Base-by-base conservation (phyloP, 2,329 filamentous ascomycete species). In the Leptoxyphium fumago region DNA sequence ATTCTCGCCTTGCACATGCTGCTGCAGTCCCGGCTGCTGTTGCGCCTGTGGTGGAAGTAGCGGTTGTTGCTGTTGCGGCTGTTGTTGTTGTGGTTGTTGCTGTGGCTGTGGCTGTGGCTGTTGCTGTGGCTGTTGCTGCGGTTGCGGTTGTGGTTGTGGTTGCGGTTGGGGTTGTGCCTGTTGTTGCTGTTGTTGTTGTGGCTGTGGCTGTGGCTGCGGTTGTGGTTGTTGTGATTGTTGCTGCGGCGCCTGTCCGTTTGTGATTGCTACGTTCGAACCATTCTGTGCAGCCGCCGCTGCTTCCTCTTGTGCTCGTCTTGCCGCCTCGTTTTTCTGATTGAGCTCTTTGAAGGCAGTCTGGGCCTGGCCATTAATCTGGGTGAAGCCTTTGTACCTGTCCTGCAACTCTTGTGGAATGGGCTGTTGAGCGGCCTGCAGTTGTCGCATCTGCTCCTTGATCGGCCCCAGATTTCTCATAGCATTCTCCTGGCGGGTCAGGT, bases 1-100 rank as follows among this genome's bases (percentile, higher is more conserved):
- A 59, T 40, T 53, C 39, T 55, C 53, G 21, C 52, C 50, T 14
- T 57, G 53, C 18, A n/a, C n/a, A n/a, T n/a, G n/a, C n/a, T n/a
- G n/a, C n/a, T n/a, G n/a, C n/a, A n/a, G n/a, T n/a, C n/a, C n/a
- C n/a, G 59, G 59, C 40, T 60, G 45, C 29, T 32, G 38, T 39
- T 45, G 39, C 15, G 52, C n/a, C n/a, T n/a, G n/a, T n/a, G n/a
- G n/a, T n/a, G n/a, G n/a, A n/a, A n/a, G n/a, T n/a, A n/a, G 59
- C 40, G 60, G 45, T 29, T 32, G 38, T 39, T 45, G 39, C 15
- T 52, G 49, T 17, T 51, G 49, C 41, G 59, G 52, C 40, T 59
- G 57, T 18, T 50, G 45, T 17, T 45, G 44, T 46, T 49, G 44
- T 38, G 49, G 53, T 45, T 49, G 50, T 38, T 50, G 50, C 28